These are phyloP conservation scores for Hypomontagnella submonticulosa DNA, from an alignment of 495 filamentous ascomycete species.

Conservation along the genomic window DNA sequence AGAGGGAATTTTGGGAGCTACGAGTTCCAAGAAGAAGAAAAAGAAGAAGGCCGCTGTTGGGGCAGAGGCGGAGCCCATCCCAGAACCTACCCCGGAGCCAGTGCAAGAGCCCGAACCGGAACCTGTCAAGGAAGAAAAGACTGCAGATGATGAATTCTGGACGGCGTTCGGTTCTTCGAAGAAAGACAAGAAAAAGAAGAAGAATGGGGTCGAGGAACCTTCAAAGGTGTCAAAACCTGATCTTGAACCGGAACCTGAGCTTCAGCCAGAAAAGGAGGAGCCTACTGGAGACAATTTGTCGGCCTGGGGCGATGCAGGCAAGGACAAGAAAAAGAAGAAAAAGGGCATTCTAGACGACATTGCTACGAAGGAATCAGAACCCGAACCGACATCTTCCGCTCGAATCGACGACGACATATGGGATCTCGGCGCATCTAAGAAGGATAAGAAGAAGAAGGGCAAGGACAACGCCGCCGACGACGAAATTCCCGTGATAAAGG, in stretches of 20 bases:
- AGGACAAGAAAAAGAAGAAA: constrained; percentile 38
- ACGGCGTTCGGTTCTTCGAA: constrained; percentile 34
- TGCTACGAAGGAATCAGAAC: constrained; percentile 25
- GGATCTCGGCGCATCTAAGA: constrained; percentile 48
- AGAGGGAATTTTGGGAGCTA: constrained; percentile 8
- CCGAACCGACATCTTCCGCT: constrained; percentile 11
- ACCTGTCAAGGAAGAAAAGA: constrained; percentile 44
- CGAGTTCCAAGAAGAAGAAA: constrained; percentile 33
- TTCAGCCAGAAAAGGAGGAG: constrained; percentile 22
- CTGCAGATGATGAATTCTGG: constrained; percentile 43
- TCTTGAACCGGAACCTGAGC: constrained; percentile 26
- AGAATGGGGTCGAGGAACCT: constrained; percentile 41
- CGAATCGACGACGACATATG: constrained; percentile 44
- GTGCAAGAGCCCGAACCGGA: constrained; percentile 46
- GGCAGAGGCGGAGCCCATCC: neutral
- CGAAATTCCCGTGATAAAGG: constrained; percentile 24
- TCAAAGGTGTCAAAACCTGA: constrained; percentile 19
- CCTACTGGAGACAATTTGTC: constrained; percentile 5
- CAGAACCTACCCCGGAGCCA: constrained; percentile 27
- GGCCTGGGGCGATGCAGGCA: constrained; percentile 11
- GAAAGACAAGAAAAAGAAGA: constrained; percentile 52
- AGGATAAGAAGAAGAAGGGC: constrained; percentile 53
- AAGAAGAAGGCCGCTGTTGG: constrained; percentile 39
- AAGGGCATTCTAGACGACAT: constrained; percentile 24
- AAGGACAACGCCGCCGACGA: constrained; percentile 23